These are phyloP conservation scores for Alternaria triticina DNA, from an alignment of 2,329 filamentous ascomycete species.

Conservation along the genomic window DNA sequence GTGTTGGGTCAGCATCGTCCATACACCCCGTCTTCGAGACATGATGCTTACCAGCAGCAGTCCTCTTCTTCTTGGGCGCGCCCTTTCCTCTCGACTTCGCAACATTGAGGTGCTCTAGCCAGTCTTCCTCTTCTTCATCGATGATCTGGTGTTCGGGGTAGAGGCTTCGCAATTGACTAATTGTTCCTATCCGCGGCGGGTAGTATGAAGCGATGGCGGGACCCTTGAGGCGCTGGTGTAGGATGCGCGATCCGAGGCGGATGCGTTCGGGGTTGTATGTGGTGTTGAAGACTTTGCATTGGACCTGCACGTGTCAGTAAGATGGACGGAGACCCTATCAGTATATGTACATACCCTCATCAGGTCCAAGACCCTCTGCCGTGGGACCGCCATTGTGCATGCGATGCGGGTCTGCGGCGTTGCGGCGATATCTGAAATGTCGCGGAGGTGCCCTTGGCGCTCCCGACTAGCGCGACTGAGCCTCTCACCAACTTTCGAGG, in stretches of 20 bases:
- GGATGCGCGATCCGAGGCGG: slow-evolving; percentile 88
- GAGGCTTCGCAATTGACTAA: slow-evolving; percentile 74
- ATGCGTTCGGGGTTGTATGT: slow-evolving; percentile 85
- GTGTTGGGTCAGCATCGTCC: slow-evolving; percentile 7
- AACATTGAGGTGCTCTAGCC: slow-evolving; percentile 70
- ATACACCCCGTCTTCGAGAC: neutral
- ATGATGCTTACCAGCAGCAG: slow-evolving; percentile 53
- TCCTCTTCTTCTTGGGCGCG: slow-evolving; percentile 87
- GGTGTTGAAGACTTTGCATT: slow-evolving; percentile 90
- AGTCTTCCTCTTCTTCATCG: slow-evolving; percentile 79
- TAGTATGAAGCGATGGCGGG: slow-evolving; percentile 87
- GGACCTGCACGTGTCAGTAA: slow-evolving; percentile 63
- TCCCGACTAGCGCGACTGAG: slow-evolving; percentile 11
- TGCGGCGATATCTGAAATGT: slow-evolving; percentile 20
- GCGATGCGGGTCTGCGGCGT: slow-evolving; percentile 4
- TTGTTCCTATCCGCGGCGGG: slow-evolving; percentile 73
- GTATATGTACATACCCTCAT: slow-evolving; percentile 68
- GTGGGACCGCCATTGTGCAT: slow-evolving; percentile 57
- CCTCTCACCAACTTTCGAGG: neutral
- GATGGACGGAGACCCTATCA: neutral
- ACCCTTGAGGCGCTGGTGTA: slow-evolving; percentile 87
- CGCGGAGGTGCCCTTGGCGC: slow-evolving; percentile 19
- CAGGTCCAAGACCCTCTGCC: slow-evolving; percentile 67
- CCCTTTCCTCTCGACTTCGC: slow-evolving; percentile 74
- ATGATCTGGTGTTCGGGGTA: slow-evolving; percentile 73